These are phyloP conservation scores for Isoetes engelmannii DNA, from an alignment of 83 land plant species.

Conservation along the genomic window DNA sequence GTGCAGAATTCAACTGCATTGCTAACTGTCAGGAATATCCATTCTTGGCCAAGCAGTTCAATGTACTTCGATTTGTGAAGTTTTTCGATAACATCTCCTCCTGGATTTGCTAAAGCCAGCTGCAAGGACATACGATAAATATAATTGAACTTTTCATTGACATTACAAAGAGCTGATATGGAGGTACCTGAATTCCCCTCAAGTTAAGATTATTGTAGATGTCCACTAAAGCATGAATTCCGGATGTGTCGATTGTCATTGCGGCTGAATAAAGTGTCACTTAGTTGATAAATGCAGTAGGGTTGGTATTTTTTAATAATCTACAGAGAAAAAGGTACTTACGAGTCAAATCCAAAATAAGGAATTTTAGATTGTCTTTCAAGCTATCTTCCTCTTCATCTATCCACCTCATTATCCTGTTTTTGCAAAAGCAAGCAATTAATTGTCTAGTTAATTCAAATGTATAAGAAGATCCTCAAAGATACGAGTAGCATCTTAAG, in stretches of 20 bases:
- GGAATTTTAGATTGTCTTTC: conserved; percentile 34
- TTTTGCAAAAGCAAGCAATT: neutral
- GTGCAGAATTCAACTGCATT: conserved; percentile 50
- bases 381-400: conserved; percentile 41
- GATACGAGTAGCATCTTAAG: too few relatives aligned
- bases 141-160: too few relatives aligned
- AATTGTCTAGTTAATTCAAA: too few relatives aligned
- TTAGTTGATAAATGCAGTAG: neutral
- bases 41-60: conserved; percentile 43
- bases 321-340: conserved; percentile 2
- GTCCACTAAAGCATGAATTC: conserved; percentile 51
- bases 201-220: conserved; percentile 34
- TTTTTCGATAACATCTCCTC: conserved; percentile 58
- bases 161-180: neutral
- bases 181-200: conserved; percentile 39
- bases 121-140: conserved; percentile 4
- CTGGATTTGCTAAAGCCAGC: conserved; percentile 63
- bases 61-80: conserved; percentile 39
- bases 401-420: conserved; percentile 53
- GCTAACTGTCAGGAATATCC: conserved; percentile 54
- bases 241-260: conserved; percentile 59
- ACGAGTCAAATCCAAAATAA: conserved; percentile 49
- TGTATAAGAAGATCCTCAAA: too few relatives aligned
- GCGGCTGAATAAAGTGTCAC: conserved; percentile 35
- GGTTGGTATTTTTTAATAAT: too few relatives aligned